Percentiles rank a stretch among this genome's conserved stretches.
phyloP scores from a whole-genome alignment of 129 eudicot species.

The Oenanthe sinensis region DNA sequence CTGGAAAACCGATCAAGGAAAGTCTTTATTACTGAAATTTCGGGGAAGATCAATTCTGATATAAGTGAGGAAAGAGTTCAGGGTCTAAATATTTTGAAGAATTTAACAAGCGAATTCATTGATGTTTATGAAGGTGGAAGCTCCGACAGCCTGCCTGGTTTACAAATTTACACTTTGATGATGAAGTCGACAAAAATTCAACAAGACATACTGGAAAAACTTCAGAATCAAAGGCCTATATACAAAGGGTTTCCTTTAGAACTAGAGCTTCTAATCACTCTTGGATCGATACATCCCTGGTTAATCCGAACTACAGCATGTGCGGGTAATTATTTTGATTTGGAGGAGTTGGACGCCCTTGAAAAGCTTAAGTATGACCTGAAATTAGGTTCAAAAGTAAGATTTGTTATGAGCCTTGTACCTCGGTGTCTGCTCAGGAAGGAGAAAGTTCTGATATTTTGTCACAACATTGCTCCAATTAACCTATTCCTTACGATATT shows the following conservation, averaged over 20 bases:
- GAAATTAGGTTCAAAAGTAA: conserved; percentile 73
- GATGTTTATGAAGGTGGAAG: conserved; percentile 94
- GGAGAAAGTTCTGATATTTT: conserved; percentile 85
- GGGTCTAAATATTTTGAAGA: conserved; percentile 57
- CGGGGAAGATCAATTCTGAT: conserved; percentile 61
- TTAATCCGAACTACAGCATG: conserved; percentile 80
- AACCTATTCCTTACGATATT: conserved; percentile 74
- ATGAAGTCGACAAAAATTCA: conserved; percentile 86
- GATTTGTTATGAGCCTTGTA: conserved; percentile 77
- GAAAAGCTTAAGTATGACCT: conserved; percentile 60
- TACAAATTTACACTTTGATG: conserved; percentile 84
- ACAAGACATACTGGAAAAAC: conserved; percentile 63
- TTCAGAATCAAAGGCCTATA: conserved; percentile 64
- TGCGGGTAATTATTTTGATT: conserved; percentile 53
- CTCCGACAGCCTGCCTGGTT: conserved; percentile 77
- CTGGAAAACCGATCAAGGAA: conserved; percentile 90
- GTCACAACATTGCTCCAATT: conserved; percentile 97
- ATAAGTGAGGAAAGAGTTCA: conserved; percentile 49
- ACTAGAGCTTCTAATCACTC: conserved; percentile 81
- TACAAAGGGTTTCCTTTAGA: conserved; percentile 87
- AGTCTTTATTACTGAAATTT: conserved; percentile 65
- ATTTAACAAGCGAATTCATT: conserved; percentile 64
- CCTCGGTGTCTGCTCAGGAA: conserved; percentile 70
- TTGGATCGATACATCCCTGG: conserved; percentile 97
- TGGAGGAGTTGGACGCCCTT: conserved; percentile 53